phyloP scores from a whole-genome alignment of 805 yeast species.

The Cyberlindnera petersonii region DNA sequence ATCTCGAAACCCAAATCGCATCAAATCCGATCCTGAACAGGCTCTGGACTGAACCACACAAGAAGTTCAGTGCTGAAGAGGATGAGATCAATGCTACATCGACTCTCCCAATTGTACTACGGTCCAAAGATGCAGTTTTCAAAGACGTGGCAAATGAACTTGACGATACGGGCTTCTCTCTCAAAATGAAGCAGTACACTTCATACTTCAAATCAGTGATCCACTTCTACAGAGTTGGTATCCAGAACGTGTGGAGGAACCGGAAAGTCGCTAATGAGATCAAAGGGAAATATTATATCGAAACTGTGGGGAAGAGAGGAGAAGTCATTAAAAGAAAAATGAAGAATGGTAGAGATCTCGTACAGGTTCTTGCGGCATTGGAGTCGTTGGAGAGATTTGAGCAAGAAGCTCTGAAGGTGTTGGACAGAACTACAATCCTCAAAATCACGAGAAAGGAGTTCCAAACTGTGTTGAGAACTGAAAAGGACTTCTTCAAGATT shows the following conservation, averaged over 20 bases:
- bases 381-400: slow-evolving; percentile 34
- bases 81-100: slow-evolving; percentile 28
- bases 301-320: slow-evolving; percentile 21
- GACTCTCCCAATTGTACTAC: slow-evolving; percentile 31
- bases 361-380: slow-evolving; percentile 35
- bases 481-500: slow-evolving; percentile 42
- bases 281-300: slow-evolving; percentile 26
- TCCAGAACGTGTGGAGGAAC: slow-evolving; percentile 51
- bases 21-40: slow-evolving; percentile 11
- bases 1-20: slow-evolving; percentile 8
- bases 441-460: slow-evolving; percentile 43
- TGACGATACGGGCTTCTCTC: slow-evolving; percentile 24
- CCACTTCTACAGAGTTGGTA: slow-evolving; percentile 55
- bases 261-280: slow-evolving; percentile 29
- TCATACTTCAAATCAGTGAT: slow-evolving; percentile 44
- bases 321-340: slow-evolving; percentile 24
- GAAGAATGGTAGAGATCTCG: slow-evolving; percentile 35
- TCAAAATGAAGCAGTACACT: slow-evolving; percentile 35
- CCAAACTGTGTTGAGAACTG: slow-evolving; percentile 43
- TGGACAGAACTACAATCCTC: slow-evolving; percentile 27
- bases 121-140: slow-evolving; percentile 28
- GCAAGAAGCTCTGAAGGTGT: slow-evolving; percentile 28
- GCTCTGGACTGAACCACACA: slow-evolving; percentile 12
- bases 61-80: slow-evolving; percentile 1
- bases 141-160: slow-evolving; percentile 26